Conservation (phyloP, 2,329 filamentous ascomycete species). For the Mariannaea sp. region DNA sequence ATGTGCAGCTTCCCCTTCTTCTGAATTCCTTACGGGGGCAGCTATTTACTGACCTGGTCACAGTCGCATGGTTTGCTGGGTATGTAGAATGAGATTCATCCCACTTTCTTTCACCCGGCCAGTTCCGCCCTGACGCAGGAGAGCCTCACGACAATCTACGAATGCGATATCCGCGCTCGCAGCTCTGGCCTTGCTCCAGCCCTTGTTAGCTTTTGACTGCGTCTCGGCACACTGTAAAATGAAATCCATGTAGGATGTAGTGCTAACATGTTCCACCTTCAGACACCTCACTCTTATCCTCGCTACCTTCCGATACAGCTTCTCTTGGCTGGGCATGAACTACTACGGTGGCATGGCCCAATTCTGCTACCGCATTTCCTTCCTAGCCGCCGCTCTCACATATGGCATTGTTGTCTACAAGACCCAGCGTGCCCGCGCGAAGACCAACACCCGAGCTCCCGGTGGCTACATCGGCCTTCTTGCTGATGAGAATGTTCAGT, state of each 20-base stretch:
- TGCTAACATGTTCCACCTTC: slow-evolving; percentile 24
- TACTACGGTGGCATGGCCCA: slow-evolving; percentile 76
- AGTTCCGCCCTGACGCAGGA: slow-evolving; percentile 16
- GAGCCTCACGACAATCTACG: background rate
- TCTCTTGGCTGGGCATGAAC: slow-evolving; percentile 91
- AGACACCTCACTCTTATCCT: slow-evolving; percentile 89
- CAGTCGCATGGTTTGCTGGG: slow-evolving; percentile 81
- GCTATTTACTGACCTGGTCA: slow-evolving; percentile 30
- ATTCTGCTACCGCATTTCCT: slow-evolving; percentile 88
- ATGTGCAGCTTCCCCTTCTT: slow-evolving; percentile 46
- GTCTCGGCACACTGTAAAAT: background rate
- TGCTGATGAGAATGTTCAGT: slow-evolving; percentile 96
- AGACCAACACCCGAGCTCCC: slow-evolving; percentile 68
- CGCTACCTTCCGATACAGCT: slow-evolving; percentile 77
- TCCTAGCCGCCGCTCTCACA: slow-evolving; percentile 85
- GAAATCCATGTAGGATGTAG: slow-evolving; percentile 8
- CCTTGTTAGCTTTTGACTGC: background rate
- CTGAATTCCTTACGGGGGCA: slow-evolving; percentile 1
- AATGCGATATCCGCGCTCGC: slow-evolving; percentile 21
- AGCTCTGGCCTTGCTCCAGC: slow-evolving; percentile 1
- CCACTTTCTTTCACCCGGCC: slow-evolving; percentile 9
- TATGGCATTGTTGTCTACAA: slow-evolving; percentile 99
- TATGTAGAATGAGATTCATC: slow-evolving; percentile 56
- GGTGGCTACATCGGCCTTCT: slow-evolving; percentile 68
- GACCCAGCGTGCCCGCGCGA: slow-evolving; percentile 84